Evolutionary conservation across 257 asterid genomes (phyloP).

Genomic region (Gardenia jasminoides): DNA sequence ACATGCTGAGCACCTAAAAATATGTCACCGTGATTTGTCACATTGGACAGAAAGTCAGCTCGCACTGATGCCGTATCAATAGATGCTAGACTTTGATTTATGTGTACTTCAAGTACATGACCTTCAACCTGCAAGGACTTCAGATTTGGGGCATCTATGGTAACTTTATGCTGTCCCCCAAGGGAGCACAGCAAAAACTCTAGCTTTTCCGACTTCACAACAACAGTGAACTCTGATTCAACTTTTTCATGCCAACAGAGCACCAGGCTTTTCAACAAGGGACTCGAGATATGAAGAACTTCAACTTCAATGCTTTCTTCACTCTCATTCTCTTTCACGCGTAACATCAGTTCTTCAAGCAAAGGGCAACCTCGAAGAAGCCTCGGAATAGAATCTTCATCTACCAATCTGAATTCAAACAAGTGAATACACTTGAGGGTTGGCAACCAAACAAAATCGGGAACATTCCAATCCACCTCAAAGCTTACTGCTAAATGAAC

Average conservation of each 20-base stretch:
- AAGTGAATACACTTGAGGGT: background rate
- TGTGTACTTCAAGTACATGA: no score
- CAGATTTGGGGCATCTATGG: no score
- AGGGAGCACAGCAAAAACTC: background rate
- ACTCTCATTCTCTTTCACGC: background rate
- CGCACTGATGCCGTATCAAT: background rate
- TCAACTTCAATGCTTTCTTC: background rate
- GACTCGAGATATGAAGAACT: conserved; percentile 4
- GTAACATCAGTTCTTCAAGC: background rate
- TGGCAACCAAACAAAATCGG: background rate
- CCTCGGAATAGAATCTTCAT: conserved; percentile 7
- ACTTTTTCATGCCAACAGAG: background rate
- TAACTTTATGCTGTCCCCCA: no score
- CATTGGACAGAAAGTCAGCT: no score
- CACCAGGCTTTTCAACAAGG: background rate
- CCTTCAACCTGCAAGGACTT: background rate
- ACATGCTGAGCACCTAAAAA: background rate
- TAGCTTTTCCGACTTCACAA: background rate
- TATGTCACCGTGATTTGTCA: no score
- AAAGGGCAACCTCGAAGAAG: conserved; percentile 13
- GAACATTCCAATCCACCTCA: background rate
- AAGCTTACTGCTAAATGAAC: no score
- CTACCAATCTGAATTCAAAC: background rate
- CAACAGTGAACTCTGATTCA: background rate
- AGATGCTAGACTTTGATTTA: background rate